phyloP scores from a whole-genome alignment of 75 land plant genomes.

The Selaginella moellendorffii region DNA sequence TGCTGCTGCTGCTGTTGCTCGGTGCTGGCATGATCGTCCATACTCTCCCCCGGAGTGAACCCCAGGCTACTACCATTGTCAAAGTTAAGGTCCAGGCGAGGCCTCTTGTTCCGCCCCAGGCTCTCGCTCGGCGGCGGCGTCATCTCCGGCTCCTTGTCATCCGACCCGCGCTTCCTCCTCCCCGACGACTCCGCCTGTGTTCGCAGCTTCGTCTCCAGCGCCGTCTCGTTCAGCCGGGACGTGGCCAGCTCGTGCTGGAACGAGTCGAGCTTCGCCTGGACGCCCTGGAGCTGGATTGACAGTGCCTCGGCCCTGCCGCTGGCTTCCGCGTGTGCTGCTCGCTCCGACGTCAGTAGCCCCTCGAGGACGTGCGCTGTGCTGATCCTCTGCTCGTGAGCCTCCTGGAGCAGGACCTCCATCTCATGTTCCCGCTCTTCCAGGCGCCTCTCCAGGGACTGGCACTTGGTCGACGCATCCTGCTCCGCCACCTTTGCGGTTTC shows the following conservation, averaged over 20 bases:
- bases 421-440: slow-evolving; percentile 73
- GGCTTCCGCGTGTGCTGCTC: slow-evolving; percentile 61
- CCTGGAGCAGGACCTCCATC: slow-evolving; percentile 45
- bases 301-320: slow-evolving; percentile 59
- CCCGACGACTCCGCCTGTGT: slow-evolving; percentile 8
- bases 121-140: slow-evolving; percentile 15
- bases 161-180: slow-evolving; percentile 4
- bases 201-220: slow-evolving; percentile 52
- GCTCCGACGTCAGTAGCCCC: slow-evolving; percentile 46
- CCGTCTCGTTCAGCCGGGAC: slow-evolving; percentile 54
- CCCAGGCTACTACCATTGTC: slow-evolving; percentile 22
- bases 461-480: slow-evolving; percentile 43
- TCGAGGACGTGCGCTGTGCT: slow-evolving; percentile 72
- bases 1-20: neutral
- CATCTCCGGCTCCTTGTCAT: neutral
- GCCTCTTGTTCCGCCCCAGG: slow-evolving; percentile 18
- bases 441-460: slow-evolving; percentile 36
- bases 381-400: slow-evolving; percentile 65
- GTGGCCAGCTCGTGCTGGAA: slow-evolving; percentile 54
- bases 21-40: slow-evolving; percentile 9
- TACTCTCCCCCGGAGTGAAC: slow-evolving; percentile 11
- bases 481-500: slow-evolving; percentile 36
- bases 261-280: slow-evolving; percentile 58
- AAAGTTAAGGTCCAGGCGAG: slow-evolving; percentile 5
- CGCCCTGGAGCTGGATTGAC: slow-evolving; percentile 54